Evolutionary conservation across 108 stramenopile species (phyloP).

Genomic region (Conticribra weissflogii): DNA sequence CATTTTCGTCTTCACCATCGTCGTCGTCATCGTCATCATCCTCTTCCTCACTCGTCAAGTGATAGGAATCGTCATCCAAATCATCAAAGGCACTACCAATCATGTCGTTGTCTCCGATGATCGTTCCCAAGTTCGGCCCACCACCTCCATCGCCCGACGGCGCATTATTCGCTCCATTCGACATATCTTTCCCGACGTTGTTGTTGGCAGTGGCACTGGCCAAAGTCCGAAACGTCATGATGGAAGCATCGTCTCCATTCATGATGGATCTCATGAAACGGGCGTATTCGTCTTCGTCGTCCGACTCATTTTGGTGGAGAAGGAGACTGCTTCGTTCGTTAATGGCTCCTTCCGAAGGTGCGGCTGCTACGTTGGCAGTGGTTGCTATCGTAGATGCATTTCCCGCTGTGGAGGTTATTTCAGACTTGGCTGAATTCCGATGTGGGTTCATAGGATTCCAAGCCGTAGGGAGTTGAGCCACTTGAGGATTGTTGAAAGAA

Average conservation of each 20-base stretch:
- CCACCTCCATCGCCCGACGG: background rate
- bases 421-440: too few relatives aligned
- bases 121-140: constrained; percentile 14
- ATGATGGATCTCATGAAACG: constrained; percentile 42
- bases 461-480: too few relatives aligned
- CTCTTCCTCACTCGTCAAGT: constrained; percentile 49
- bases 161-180: too few relatives aligned
- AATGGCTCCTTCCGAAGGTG: too few relatives aligned
- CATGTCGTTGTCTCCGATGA: constrained; percentile 30
- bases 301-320: too few relatives aligned
- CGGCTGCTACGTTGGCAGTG: too few relatives aligned
- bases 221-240: constrained; percentile 39
- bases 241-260: constrained; percentile 27
- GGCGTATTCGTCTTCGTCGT: constrained; percentile 40
- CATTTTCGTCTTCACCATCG: constrained; percentile 11
- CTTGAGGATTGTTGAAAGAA: too few relatives aligned
- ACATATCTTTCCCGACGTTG: background rate
- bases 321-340: too few relatives aligned
- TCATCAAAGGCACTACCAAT: constrained; percentile 29
- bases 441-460: too few relatives aligned
- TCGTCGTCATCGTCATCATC: constrained; percentile 49
- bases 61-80: constrained; percentile 45
- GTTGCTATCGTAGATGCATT: too few relatives aligned
- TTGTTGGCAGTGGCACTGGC: background rate
- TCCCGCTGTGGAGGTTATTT: too few relatives aligned